Conservation (phyloP, 2,329 filamentous ascomycete species). For the Talaromyces sp. region DNA sequence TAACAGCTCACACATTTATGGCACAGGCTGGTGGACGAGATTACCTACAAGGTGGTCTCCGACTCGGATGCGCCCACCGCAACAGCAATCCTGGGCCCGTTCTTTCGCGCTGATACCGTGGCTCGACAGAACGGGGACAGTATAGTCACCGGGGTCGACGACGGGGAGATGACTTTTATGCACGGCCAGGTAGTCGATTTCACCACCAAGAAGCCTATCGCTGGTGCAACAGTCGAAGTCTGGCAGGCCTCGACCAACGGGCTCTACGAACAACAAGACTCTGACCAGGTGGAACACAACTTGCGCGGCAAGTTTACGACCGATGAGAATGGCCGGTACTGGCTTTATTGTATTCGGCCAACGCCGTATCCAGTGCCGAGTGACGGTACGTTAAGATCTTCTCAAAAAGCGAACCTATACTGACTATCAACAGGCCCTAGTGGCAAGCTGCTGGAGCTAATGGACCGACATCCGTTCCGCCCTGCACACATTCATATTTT, state of each 20-base stretch:
- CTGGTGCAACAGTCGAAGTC: conserved; percentile 64
- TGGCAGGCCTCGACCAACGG: conserved; percentile 77
- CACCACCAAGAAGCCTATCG: conserved; percentile 59
- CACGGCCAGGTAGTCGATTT: conserved; percentile 58
- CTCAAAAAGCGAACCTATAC: conserved; percentile 9
- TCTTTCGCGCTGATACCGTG: conserved; percentile 72
- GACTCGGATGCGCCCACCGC: conserved; percentile 57
- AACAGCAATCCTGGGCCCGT: conserved; percentile 77
- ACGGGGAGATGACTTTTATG: conserved; percentile 57
- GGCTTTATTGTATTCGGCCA: conserved; percentile 57
- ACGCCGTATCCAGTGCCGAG: conserved; percentile 53
- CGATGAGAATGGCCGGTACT: conserved; percentile 59
- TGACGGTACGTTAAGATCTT: conserved; percentile 36
- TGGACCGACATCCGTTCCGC: conserved; percentile 58
- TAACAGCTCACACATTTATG: background rate
- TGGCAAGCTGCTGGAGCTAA: conserved; percentile 52
- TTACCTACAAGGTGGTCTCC: conserved; percentile 62
- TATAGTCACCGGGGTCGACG: conserved; percentile 50
- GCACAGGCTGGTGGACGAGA: conserved; percentile 67
- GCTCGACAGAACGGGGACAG: conserved; percentile 62
- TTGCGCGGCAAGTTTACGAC: conserved; percentile 68
- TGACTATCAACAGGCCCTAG: conserved; percentile 42
- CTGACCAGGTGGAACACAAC: conserved; percentile 65
- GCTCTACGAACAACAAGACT: conserved; percentile 69
- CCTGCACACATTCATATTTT: conserved; percentile 57